Base-by-base conservation (phyloP, 768 basidiomycete genomes). In the Cytidiella melzeri region DNA sequence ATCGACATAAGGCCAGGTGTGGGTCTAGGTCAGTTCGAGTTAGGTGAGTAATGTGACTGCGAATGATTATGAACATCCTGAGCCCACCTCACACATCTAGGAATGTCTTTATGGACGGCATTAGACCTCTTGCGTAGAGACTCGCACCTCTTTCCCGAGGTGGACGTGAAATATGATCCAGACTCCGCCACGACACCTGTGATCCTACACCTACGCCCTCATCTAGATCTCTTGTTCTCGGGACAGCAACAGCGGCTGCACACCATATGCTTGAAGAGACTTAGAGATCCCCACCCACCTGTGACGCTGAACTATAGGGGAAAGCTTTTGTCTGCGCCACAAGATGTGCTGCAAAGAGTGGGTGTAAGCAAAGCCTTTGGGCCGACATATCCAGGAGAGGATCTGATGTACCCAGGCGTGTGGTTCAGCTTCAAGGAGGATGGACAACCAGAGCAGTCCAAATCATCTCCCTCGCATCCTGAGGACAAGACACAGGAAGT, bases 391-490 rank as follows among this genome's bases (percentile, higher is more conserved):
- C 79, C 84, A 10, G 77, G 77, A 23, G 84, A 89, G 50, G 83
- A 85, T 55, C 66, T 91, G 55, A 77, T 77, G 38, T 92, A 91
- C 66, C 90, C 89, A 2, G 89, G 89, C 0, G 72, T 92, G 27
- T 84, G 82, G 77, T 92, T 92, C 61, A 80, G 81, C 55, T 92
- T 92, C 55, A 85, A 87, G 38, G 88, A 89, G 45, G 89, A 91
- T 57, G 67, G 56, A 21, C 60, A 58, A 30, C 65, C 68, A 1
- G 83, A 86, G 13, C 28, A 36, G 10, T 11, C 38, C 50, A 83
- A 80, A 60, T 68, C 53, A 13, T 24, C 50, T 3, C 69, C 61
- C 9, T 43, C 67, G 1, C 71, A 74, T 40, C 53, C 65, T n/a
- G 83, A 84, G 44, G 84, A 85, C 56, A 72, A 84, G 43, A 74